phyloP scores from a whole-genome alignment of 1,284 basidiomycete species.

The Sporisorium scitamineum region DNA sequence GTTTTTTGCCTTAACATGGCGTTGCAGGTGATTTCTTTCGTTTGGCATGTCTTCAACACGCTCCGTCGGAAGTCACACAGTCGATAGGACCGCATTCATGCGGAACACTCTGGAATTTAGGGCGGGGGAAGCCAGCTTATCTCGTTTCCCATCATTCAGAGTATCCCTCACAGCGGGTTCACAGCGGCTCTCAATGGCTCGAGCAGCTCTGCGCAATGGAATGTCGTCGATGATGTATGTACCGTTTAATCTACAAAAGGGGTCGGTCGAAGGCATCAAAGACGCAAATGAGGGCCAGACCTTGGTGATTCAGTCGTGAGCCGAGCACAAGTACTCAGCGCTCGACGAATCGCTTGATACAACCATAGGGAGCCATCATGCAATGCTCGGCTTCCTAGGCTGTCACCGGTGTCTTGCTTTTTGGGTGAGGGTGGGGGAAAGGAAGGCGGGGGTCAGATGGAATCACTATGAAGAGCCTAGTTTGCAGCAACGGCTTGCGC shows the following conservation, averaged over 20 bases:
- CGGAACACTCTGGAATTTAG: no score
- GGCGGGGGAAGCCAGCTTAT: no score
- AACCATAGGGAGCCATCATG: neutral
- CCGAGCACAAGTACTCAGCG: neutral
- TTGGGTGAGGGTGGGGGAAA: slow-evolving; percentile 4
- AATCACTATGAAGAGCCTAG: slow-evolving; percentile 3
- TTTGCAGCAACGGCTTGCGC: slow-evolving; percentile 44
- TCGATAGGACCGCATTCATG: no score
- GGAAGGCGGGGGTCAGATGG: neutral
- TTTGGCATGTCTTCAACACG: neutral
- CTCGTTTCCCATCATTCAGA: no score
- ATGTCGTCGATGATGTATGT: slow-evolving; percentile 29
- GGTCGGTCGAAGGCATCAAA: slow-evolving; percentile 22
- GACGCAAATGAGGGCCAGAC: slow-evolving; percentile 14
- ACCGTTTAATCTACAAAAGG: slow-evolving; percentile 32
- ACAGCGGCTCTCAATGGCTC: neutral
- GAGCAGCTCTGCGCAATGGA: slow-evolving; percentile 9
- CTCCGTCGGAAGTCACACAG: no score
- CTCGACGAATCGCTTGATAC: neutral
- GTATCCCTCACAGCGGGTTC: no score
- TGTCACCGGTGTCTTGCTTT: slow-evolving; percentile 14
- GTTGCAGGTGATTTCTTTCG: neutral
- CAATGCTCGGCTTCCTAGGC: slow-evolving; percentile 16
- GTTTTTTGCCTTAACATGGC: neutral
- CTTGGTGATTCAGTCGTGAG: neutral